Conservation (phyloP, 495 filamentous ascomycete genomes). For the Schizothecium vesticola region DNA sequence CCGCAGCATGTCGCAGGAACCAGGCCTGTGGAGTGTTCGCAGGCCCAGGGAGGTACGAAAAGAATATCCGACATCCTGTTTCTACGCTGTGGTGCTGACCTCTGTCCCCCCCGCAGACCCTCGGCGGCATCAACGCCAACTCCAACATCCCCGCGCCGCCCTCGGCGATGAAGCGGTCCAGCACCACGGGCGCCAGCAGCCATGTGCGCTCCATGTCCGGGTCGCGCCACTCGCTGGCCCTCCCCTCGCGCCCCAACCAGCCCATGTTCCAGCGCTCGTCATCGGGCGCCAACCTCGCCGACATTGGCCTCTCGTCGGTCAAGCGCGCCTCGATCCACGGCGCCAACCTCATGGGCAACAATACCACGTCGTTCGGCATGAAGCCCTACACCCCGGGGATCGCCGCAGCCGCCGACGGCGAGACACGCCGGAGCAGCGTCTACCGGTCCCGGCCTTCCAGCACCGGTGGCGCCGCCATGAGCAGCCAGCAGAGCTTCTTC, state of each 20-base stretch:
- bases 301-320: constrained; percentile 75
- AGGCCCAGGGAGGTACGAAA: constrained; percentile 63
- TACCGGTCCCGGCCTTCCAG: constrained; percentile 62
- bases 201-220: constrained; percentile 75
- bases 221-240: constrained; percentile 78
- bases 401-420: constrained; percentile 37
- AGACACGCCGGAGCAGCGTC: constrained; percentile 76
- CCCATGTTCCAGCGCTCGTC: constrained; percentile 80
- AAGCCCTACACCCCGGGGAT: constrained; percentile 40
- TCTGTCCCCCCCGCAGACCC: constrained; percentile 50
- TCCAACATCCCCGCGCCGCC: constrained; percentile 79
- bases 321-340: constrained; percentile 73
- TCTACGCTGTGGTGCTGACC: neutral
- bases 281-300: constrained; percentile 66
- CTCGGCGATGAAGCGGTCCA: constrained; percentile 95
- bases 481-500: constrained; percentile 83
- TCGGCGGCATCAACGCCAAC: constrained; percentile 71
- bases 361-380: constrained; percentile 56
- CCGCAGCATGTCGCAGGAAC: constrained; percentile 66
- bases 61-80: neutral
- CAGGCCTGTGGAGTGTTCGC: constrained; percentile 67
- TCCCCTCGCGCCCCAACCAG: constrained; percentile 65
- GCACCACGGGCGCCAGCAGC: constrained; percentile 58
- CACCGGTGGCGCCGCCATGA: constrained; percentile 45
- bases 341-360: constrained; percentile 50